Percentiles rank a stretch among this genome's conserved stretches.
These are phyloP conservation scores for Hygrocybe coccinea DNA, from an alignment of 768 basidiomycete species.

Conservation along the genomic window DNA sequence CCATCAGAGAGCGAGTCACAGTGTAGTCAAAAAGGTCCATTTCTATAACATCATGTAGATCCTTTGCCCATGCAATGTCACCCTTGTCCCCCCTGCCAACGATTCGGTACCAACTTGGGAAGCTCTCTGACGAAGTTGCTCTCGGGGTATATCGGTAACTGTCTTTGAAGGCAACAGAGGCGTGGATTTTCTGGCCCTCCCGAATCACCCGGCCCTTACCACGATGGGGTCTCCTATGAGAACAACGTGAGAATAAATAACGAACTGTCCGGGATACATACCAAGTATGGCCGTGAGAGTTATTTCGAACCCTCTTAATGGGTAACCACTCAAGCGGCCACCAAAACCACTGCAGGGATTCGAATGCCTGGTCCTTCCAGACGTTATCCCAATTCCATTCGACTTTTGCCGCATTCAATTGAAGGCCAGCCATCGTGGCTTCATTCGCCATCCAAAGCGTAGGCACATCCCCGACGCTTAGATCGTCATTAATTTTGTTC, in stretches of 20 bases:
- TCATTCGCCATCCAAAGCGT: conserved; percentile 16
- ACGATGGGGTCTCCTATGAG: not conserved
- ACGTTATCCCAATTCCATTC: conserved; percentile 7
- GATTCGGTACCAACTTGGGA: not conserved
- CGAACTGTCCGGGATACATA: not conserved
- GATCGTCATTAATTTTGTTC: conserved; percentile 1
- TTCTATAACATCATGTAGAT: not conserved
- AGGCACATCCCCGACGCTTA: conserved; percentile 4
- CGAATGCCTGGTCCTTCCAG: not conserved
- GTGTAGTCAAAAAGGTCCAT: not conserved
- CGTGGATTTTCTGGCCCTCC: conserved; percentile 11
- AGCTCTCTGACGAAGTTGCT: not conserved
- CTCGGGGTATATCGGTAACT: not conserved
- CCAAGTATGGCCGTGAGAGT: not conserved
- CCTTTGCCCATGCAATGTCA: not conserved
- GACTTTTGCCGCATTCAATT: conserved; percentile 3
- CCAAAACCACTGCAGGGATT: not conserved
- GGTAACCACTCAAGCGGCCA: conserved; percentile 1
- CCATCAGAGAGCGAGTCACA: too few relatives aligned
- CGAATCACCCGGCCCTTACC: conserved; percentile 2
- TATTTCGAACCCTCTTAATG: not conserved
- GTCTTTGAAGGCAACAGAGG: not conserved
- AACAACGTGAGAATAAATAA: not conserved
- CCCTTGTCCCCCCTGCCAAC: not conserved
- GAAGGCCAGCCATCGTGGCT: conserved; percentile 14